Conservation (phyloP, 2,329 filamentous ascomycete species). For the Botrytis pseudocinerea region DNA sequence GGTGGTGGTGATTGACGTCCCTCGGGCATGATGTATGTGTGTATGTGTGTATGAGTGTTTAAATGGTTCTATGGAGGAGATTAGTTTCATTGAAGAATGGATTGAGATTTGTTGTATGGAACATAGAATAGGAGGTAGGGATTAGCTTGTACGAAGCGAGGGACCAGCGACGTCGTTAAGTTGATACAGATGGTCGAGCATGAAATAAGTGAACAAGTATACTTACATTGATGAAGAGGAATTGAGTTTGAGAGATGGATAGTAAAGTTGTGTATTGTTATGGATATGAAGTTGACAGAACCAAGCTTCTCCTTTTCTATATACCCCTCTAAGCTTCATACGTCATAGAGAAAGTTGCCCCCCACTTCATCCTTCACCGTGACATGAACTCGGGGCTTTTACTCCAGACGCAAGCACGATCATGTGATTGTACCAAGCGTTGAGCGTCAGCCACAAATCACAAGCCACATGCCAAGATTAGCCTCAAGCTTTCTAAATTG, state of each 20-base stretch:
- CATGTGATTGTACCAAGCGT: neutral
- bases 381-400: neutral
- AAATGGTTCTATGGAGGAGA: neutral
- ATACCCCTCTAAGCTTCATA: constrained; percentile 17
- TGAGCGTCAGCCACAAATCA: neutral
- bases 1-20: constrained; percentile 79
- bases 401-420: neutral
- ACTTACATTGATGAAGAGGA: constrained; percentile 5
- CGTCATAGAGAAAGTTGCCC: constrained; percentile 3
- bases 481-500: constrained; percentile 1
- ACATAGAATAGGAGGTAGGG: neutral
- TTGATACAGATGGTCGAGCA: neutral
- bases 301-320: constrained; percentile 9
- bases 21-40: constrained; percentile 53
- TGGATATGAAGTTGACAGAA: neutral
- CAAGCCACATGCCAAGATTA: neutral
- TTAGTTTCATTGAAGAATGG: constrained; percentile 8
- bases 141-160: neutral
- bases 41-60: constrained; percentile 14
- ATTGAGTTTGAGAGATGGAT: neutral
- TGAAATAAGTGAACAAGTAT: neutral
- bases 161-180: neutral
- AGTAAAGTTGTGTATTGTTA: neutral
- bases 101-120: neutral
- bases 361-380: neutral